Conservation (phyloP, 768 basidiomycete species). For the Tulasnella calospora region DNA sequence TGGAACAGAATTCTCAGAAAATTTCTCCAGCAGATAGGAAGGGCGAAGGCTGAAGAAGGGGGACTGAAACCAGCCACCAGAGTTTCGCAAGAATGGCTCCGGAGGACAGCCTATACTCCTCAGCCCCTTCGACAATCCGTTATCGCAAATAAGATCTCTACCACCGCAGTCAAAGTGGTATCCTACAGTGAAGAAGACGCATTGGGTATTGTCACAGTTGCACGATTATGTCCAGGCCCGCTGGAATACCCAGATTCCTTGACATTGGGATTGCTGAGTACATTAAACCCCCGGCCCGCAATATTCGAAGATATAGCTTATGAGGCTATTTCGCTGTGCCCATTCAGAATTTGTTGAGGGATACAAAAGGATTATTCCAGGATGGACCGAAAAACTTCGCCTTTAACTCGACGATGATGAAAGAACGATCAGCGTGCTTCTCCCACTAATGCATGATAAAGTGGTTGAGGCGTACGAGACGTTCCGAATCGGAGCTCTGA, state of each 20-base stretch:
- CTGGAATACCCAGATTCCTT: not conserved
- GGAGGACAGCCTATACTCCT: not conserved
- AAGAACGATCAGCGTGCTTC: conserved; percentile 68
- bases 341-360: conserved; percentile 53
- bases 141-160: conserved; percentile 54
- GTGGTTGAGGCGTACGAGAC: conserved; percentile 68
- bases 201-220: conserved; percentile 87
- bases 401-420: conserved; percentile 72
- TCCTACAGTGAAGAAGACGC: conserved; percentile 78
- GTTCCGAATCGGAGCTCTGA: conserved; percentile 35
- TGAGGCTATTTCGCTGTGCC: conserved; percentile 79
- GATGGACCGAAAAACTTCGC: conserved; percentile 53
- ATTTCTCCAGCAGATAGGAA: too few relatives aligned
- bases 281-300: conserved; percentile 53
- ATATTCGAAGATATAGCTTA: conserved; percentile 97
- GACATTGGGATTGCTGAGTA: conserved; percentile 11
- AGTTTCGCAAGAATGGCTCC: conserved; percentile 20
- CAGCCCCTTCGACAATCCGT: conserved; percentile 42
- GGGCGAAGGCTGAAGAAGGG: not conserved
- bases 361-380: conserved; percentile 53
- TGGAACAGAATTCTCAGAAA: too few relatives aligned
- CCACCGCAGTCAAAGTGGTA: conserved; percentile 86
- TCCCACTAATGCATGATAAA: conserved; percentile 69
- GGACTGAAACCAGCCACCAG: not conserved
- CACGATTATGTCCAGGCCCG: conserved; percentile 87